These are phyloP conservation scores for Penicillium sumatraense DNA, from an alignment of 2,329 filamentous ascomycete species.

Conservation along the genomic window DNA sequence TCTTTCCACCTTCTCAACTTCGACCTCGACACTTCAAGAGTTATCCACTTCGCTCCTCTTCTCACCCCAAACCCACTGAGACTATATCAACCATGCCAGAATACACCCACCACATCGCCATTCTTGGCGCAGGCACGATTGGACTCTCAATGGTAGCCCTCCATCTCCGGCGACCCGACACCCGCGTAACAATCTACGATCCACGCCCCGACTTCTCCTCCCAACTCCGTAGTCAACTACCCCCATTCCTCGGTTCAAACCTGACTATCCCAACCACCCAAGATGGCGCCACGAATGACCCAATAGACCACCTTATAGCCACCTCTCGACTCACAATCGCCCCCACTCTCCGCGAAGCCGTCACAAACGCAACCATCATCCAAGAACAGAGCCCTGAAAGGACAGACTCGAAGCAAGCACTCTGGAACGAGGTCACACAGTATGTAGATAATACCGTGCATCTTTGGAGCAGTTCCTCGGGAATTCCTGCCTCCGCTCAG, in stretches of 20 bases:
- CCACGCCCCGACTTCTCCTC: conserved; percentile 52
- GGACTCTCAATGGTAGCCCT: conserved; percentile 62
- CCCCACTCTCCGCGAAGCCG: conserved; percentile 44
- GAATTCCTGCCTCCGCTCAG: conserved; percentile 60
- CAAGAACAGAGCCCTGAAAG: conserved; percentile 66
- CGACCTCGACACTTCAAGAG: too few species aligned
- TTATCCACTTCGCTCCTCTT: neutral
- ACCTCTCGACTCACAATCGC: conserved; percentile 42
- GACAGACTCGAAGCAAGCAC: conserved; percentile 53
- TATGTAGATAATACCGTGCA: conserved; percentile 51
- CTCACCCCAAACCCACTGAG: too few species aligned
- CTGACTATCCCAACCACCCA: neutral
- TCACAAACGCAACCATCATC: conserved; percentile 55
- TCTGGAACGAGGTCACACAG: conserved; percentile 58
- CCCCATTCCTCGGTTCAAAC: conserved; percentile 46
- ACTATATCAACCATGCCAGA: conserved; percentile 16
- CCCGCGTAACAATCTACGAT: conserved; percentile 55
- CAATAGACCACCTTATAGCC: conserved; percentile 29
- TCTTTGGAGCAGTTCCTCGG: conserved; percentile 63
- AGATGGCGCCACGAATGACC: neutral
- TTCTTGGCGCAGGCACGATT: conserved; percentile 51
- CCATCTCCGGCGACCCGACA: conserved; percentile 51
- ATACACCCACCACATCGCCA: conserved; percentile 33
- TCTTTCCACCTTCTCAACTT: too few species aligned
- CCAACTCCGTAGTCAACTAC: conserved; percentile 50